These are phyloP conservation scores for Amanita pallidorosea DNA, from an alignment of 768 basidiomycete species.

Conservation along the genomic window DNA sequence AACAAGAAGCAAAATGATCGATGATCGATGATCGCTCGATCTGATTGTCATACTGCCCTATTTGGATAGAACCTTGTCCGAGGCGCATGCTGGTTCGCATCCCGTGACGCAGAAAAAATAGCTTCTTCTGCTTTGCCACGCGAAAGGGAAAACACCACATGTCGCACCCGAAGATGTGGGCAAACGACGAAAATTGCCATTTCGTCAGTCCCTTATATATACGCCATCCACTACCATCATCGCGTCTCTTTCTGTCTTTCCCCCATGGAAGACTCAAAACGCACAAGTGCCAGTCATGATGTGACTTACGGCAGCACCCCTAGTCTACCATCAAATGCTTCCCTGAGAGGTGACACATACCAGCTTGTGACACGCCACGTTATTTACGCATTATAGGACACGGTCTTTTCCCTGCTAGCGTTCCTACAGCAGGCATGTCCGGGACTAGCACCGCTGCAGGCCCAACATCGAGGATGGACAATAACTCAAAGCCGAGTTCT, in stretches of 20 bases:
- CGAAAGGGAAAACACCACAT: not conserved
- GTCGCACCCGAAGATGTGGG: not conserved
- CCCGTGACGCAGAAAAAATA: too few relatives aligned
- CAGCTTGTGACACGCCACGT: not conserved
- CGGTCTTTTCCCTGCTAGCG: conserved; percentile 15
- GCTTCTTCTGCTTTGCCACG: too few relatives aligned
- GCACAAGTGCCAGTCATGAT: conserved; percentile 10
- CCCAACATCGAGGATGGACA: not conserved
- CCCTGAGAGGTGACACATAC: conserved; percentile 11
- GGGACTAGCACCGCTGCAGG: not conserved
- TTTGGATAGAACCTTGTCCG: too few relatives aligned
- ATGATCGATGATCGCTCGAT: not conserved
- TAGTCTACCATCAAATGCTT: conserved; percentile 11
- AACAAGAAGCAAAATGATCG: not conserved
- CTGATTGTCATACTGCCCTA: too few relatives aligned
- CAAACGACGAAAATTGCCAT: not conserved
- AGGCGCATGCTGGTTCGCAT: too few relatives aligned
- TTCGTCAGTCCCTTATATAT: not conserved
- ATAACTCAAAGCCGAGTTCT: conserved; percentile 7
- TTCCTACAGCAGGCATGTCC: conserved; percentile 8
- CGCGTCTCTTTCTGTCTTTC: not conserved
- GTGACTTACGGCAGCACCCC: conserved; percentile 8
- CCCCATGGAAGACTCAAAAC: conserved; percentile 13
- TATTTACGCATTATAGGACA: conserved; percentile 16
- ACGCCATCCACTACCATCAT: too few relatives aligned